phyloP scores from a whole-genome alignment of 768 basidiomycete species.

The Plicaturopsis crispa region DNA sequence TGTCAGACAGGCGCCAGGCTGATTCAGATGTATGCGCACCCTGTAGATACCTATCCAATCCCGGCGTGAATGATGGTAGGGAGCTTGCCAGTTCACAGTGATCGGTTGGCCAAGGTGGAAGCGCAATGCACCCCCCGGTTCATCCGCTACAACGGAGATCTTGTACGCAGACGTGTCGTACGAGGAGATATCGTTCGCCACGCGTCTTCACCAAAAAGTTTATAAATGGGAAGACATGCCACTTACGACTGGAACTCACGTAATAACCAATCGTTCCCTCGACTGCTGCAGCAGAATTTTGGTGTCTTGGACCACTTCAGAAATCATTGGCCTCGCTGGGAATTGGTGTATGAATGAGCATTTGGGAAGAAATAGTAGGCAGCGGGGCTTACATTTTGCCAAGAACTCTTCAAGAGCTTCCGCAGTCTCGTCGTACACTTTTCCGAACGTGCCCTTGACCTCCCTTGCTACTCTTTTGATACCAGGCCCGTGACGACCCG shows the following conservation, averaged over 20 bases:
- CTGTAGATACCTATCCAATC: conserved; percentile 97
- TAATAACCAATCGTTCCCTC: conserved; percentile 84
- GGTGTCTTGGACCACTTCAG: conserved; percentile 89
- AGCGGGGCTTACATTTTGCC: conserved; percentile 62
- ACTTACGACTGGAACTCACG: conserved; percentile 41
- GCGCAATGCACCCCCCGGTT: conserved; percentile 39
- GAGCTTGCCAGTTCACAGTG: conserved; percentile 80
- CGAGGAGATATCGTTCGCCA: conserved; percentile 73
- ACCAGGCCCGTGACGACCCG: conserved; percentile 78
- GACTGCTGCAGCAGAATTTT: conserved; percentile 88
- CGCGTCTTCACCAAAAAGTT: conserved; percentile 42
- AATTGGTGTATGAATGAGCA: conserved; percentile 8
- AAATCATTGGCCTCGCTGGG: conserved; percentile 78
- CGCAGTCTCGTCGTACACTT: conserved; percentile 90
- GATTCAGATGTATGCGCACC: conserved; percentile 26
- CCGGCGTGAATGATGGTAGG: conserved; percentile 74
- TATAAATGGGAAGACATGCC: conserved; percentile 2
- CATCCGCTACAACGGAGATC: conserved; percentile 50
- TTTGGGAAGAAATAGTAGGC: conserved; percentile 1
- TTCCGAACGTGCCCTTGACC: conserved; percentile 91
- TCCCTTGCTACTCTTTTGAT: conserved; percentile 80
- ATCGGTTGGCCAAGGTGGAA: conserved; percentile 94
- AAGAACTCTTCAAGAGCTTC: conserved; percentile 93
- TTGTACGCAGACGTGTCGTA: conserved; percentile 80
- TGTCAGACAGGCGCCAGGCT: conserved; percentile 1